Evolutionary conservation across 2,329 filamentous ascomycete species (phyloP), one percentile per base, ranked within the genome.

Genomic region (Stemphylium beticola): DNA sequence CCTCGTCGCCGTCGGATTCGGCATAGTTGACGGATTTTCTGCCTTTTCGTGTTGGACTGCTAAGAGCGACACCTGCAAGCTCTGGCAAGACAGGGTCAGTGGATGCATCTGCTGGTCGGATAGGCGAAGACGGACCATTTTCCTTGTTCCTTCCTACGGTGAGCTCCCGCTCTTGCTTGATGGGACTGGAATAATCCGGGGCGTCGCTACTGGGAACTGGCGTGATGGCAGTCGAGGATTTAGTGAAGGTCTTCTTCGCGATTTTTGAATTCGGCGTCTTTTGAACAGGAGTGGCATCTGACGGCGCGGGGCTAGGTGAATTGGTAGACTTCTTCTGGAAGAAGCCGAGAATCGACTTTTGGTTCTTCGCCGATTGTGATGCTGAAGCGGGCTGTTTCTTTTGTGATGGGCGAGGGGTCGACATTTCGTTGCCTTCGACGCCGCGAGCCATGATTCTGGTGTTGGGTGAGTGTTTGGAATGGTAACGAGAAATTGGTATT

Each of bases 121-220:
- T 58, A 42, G 75, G 71, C 49, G 76, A 81, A 33, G 70, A 76
- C 68, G 78, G 73, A 77, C 79, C 80, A 74, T 81, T 81, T 66
- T 82, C 77, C 66, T 81, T 81, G 74, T 83, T 82, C 74, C 83
- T 74, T 38, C 73, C 81, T 57, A 68, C 61, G 37, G 77, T 76
- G 59, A 77, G 66, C 38, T 72, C 72, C 50, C 79, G 79, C 51
- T 85, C 80, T 58, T 89, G 87, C 64, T 89, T 86, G 59, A 90
- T 86, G 0, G 88, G 89, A 73, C 87, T 89, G 0, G 83, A 81
- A 18, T 86, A 86, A 48, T 88, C 86, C 22, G 85, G 74, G 32
- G 83, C 84, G 75, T 96, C 91, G 75, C 92, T 96, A 74, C 91
- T 96, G 4, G 92, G 89, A 5, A 89, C 84, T 4, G 92, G 91